Percentiles rank a stretch among this genome's conserved stretches.
Evolutionary conservation across 2,329 filamentous ascomycete species (phyloP).

Genomic region (Fusarium temperatum): DNA sequence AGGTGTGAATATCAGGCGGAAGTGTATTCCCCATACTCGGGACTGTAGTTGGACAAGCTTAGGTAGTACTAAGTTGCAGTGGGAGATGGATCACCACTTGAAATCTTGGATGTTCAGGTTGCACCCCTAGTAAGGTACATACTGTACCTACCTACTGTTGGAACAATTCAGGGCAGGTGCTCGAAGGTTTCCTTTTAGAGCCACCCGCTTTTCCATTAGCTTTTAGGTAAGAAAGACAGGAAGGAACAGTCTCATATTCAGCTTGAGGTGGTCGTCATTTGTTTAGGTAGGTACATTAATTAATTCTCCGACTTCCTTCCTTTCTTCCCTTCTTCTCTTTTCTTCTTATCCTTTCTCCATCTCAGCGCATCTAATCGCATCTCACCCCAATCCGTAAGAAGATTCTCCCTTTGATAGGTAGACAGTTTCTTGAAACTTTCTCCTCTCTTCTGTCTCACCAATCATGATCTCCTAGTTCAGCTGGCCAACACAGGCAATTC

Average conservation of each 20-base stretch:
- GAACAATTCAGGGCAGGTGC: constrained; percentile 2
- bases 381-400: not conserved
- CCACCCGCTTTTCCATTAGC: constrained; percentile 13
- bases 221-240: not conserved
- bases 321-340: not conserved
- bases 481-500: constrained; percentile 15
- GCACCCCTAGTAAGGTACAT: not conserved
- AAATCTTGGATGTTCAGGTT: not conserved
- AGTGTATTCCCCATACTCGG: not conserved
- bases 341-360: not conserved
- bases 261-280: constrained; percentile 1
- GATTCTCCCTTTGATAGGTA: not conserved
- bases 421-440: constrained; percentile 2
- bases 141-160: not conserved
- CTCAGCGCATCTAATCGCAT: not conserved
- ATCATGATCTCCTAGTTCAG: constrained; percentile 24
- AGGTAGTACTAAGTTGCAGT: not conserved
- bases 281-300: not conserved
- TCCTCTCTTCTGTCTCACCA: not conserved
- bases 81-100: not conserved
- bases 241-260: not conserved
- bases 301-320: constrained; percentile 5
- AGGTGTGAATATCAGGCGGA: not conserved
- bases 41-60: not conserved
- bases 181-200: constrained; percentile 18